These are phyloP conservation scores for Cladophialophora bantiana DNA, from an alignment of 2,329 filamentous ascomycete genomes.

Conservation along the genomic window DNA sequence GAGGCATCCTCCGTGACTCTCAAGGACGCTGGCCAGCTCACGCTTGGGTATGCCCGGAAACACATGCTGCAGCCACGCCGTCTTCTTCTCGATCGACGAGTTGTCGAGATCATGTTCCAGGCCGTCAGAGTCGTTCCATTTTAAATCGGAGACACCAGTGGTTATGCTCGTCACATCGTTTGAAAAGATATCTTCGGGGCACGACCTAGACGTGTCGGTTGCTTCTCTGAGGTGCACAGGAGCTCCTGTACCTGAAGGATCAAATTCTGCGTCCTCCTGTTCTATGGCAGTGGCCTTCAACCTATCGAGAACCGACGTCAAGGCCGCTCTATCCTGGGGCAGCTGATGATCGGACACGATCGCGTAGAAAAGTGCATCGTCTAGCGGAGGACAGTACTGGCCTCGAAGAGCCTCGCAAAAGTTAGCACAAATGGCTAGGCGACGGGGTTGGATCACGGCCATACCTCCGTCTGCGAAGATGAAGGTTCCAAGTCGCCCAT, in stretches of 20 bases:
- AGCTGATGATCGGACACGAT: constrained; percentile 78
- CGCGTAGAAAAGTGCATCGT: constrained; percentile 77
- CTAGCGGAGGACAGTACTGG: constrained; percentile 76
- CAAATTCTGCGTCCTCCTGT: constrained; percentile 61
- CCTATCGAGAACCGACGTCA: constrained; percentile 66
- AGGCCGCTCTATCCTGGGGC: constrained; percentile 56
- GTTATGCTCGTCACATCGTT: constrained; percentile 38
- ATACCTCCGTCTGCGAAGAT: constrained; percentile 20
- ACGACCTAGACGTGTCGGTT: constrained; percentile 43
- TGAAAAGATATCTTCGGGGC: constrained; percentile 28
- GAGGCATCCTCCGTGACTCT: constrained; percentile 66
- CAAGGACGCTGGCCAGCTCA: constrained; percentile 28
- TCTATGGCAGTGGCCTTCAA: constrained; percentile 69
- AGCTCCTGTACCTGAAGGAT: constrained; percentile 38
- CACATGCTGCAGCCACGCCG: constrained; percentile 68
- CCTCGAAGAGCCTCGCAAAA: constrained; percentile 50
- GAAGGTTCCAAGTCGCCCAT: constrained; percentile 25
- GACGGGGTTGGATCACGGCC: neutral
- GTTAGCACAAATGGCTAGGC: constrained; percentile 16
- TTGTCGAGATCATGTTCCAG: constrained; percentile 27
- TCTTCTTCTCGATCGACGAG: constrained; percentile 63
- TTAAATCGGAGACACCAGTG: constrained; percentile 37
- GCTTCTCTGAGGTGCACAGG: constrained; percentile 44
- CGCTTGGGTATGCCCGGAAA: constrained; percentile 68
- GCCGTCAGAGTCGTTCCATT: constrained; percentile 39